Conservation (phyloP, 2,329 filamentous ascomycete species). For the Trichophyton rubrum region DNA sequence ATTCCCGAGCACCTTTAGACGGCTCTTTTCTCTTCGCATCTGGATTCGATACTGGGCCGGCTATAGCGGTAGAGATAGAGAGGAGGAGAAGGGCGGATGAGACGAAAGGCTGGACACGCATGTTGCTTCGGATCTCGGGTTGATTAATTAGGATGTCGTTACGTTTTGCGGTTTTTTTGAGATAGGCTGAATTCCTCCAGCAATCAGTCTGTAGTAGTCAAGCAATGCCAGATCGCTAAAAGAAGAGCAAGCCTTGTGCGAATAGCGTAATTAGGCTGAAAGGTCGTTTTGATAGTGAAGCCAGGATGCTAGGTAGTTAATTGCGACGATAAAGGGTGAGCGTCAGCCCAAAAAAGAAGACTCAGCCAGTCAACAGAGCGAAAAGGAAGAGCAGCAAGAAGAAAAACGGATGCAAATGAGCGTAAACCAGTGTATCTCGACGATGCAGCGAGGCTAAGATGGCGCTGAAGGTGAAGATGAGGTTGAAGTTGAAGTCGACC, state of each 20-base stretch:
- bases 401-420: not conserved
- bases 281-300: not conserved
- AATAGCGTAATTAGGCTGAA: no score
- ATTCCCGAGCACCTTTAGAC: not conserved
- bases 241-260: not conserved
- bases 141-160: not conserved
- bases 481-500: not conserved
- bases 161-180: not conserved
- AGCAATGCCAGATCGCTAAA: not conserved
- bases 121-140: not conserved
- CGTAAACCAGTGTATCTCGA: not conserved
- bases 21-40: not conserved
- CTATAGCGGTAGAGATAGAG: slow-evolving; percentile 10
- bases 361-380: not conserved
- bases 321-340: not conserved
- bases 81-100: slow-evolving; percentile 11
- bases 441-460: not conserved
- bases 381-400: not conserved
- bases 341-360: not conserved
- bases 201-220: not conserved
- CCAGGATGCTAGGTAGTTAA: not conserved
- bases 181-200: not conserved
- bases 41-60: slow-evolving; percentile 4
- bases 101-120: slow-evolving; percentile 12
- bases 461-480: not conserved